Evolutionary conservation across 2,329 filamentous ascomycete genomes (phyloP), one percentile per base, ranked within the genome.

Genomic region (Alternaria metachromatica): DNA sequence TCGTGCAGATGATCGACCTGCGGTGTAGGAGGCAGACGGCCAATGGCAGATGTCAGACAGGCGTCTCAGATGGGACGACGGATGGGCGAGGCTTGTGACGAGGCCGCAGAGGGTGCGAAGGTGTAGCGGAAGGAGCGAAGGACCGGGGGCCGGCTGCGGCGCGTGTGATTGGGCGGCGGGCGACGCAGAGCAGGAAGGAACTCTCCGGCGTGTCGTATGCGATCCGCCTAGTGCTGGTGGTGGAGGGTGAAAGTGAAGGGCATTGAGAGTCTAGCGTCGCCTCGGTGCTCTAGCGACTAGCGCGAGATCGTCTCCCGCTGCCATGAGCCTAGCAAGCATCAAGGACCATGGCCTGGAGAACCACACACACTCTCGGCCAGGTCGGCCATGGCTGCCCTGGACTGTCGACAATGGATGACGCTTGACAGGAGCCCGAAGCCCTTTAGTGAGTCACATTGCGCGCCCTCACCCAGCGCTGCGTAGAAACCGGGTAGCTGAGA

Each of bases 1-100:
- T 78, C 80, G 81, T 85, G 83, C 84, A 85, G 83, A 85, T 85
- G 83, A 85, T 85, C 81, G 82, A 77, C 74, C 69, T 70, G 69
- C 60, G 64, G 68, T 62, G 67, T 60, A 64, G 50, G 65, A 58
- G 67, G 60, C 64, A 60, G 68, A 63, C 54, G 70, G 58, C 78
- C 76, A 80, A 78, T 80, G 76, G 68, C 73, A 71, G 70, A 69
- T 72, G 73, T 73, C 72, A 74, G 76, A 78, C 74, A 76, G 63
- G 64, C 67, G 75, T 78, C 75, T 79, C 68, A 77, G 73, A 75
- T 67, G 68, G 57, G 55, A 64, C 68, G 71, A 68, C 68, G 63
- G 73, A 71, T 74, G 74, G 58, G 70, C 69, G 69, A 73, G 74
- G 77, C 76, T 78, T 80, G 78, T 81, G 79, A 81, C 64, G 61